A percentile compares a stretch with the other conserved stretches of the same genome.
Evolutionary conservation across 495 filamentous ascomycete species (phyloP).

Genomic region (Daldinia bambusicola): DNA sequence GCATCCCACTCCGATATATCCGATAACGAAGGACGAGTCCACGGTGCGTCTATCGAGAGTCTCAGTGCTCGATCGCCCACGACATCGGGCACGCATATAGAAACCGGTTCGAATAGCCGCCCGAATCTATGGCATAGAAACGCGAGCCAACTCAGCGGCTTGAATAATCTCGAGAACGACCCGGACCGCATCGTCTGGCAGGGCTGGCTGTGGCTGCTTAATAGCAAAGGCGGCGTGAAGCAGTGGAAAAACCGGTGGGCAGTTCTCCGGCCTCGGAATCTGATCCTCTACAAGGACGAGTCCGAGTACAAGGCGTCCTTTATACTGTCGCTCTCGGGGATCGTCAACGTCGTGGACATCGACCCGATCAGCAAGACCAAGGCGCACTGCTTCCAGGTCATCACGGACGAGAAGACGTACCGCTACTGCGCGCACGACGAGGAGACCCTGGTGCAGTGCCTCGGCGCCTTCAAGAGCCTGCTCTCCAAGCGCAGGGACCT

Average conservation of each 20-base stretch:
- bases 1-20: constrained; percentile 93
- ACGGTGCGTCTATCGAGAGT: constrained; percentile 58
- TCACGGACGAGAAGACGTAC: constrained; percentile 92
- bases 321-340: constrained; percentile 78
- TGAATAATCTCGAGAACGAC: constrained; percentile 59
- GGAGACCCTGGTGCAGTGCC: constrained; percentile 81
- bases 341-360: constrained; percentile 93
- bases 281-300: constrained; percentile 94
- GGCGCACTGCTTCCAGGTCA: constrained; percentile 88
- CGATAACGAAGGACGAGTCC: constrained; percentile 67
- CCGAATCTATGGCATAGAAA: constrained; percentile 59
- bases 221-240: constrained; percentile 84
- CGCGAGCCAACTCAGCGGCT: constrained; percentile 65
- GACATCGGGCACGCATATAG: constrained; percentile 42
- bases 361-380: constrained; percentile 88
- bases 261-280: constrained; percentile 84
- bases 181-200: constrained; percentile 87
- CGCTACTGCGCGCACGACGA: constrained; percentile 86
- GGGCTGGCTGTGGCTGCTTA: constrained; percentile 86
- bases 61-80: constrained; percentile 53
- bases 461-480: constrained; percentile 91
- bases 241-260: constrained; percentile 97
- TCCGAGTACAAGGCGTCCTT: constrained; percentile 88
- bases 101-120: constrained; percentile 34
- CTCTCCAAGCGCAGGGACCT: constrained; percentile 73